Base-by-base conservation (phyloP, 2,329 filamentous ascomycete genomes). In the Clathrospora elynae region DNA sequence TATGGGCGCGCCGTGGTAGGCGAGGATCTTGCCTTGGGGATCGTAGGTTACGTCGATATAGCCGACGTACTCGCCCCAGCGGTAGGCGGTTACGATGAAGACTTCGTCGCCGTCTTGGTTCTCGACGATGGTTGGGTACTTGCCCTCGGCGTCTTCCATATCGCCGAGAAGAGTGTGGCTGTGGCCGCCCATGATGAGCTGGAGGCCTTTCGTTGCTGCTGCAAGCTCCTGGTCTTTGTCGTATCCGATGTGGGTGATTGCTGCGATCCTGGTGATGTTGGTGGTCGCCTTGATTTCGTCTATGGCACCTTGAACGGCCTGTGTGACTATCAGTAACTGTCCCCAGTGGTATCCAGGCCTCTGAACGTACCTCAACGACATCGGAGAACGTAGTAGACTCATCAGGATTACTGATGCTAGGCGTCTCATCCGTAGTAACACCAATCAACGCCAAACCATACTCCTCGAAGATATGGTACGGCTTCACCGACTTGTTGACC, bases 41-140 rank as follows among this genome's bases (percentile, higher is more conserved):
- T 84, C 81, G 57, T 84, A 86, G 1, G 80, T 81, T 6, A 86
- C 76, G 50, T 85, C 82, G 52, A 86, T 86, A 63, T 83, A 83
- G 43, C 83, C 84, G 2, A 86, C 67, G 42, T 86, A 86, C 68
- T 86, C 81, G 36, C 83, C 83, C 84, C 84, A 86, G 49, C 82
- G 78, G 61, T 83, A 86, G 2, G 83, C 79, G 6, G 82, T 85
- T 12, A 87, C 83, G 56, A 86, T 77, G 59, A 86, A 86, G 35
- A 86, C 83, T 56, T 86, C 84, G 22, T 86, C 79, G 30, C 81
- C 83, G 35, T 81, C 78, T 49, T 74, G 66, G 62, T 86, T 84
- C 18, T 78, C 68, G 37, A 77, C 76, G 35, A 86, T 81, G 10
- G 83, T 86, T 1, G 84, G 84, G 59, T 86, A 86, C 6, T 78